Base-by-base conservation (phyloP, 805 yeast genomes). In the Scheffersomyces stipitis region DNA sequence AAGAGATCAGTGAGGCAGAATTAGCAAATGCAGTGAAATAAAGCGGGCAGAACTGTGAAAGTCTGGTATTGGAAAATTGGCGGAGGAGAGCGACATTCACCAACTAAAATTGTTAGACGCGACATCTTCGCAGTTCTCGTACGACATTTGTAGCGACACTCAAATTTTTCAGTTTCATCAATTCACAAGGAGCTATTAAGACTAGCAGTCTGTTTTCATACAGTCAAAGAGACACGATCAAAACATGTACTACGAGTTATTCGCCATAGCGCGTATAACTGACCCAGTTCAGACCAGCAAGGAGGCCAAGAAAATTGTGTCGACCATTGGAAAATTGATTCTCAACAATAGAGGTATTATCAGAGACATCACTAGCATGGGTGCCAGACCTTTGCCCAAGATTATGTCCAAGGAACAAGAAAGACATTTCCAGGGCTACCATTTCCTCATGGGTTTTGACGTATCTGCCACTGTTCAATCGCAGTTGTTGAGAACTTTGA, bases 301-400 rank as follows among this genome's bases (percentile, higher is more conserved):
- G 39, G 73, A 69, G 40, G 73, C 74, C 9, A 56, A 52, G 14
- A 66, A 63, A 46, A 67, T 69, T 40, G 71, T 66, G n/a, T 57
- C 68, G 12, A 87, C 95, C 1, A 73, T 90, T 18, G 98, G 98
- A 7, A 83, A 80, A 56, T 70, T 88, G 56, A 78, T 91, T 18
- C 75, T 93, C 40, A 78, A 80, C 42, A 90, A 91, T 63, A 87
- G 96, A 73, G 99, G 99, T 34, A 91, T 91, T n/a, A 81, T 91
- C 26, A 77, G 98, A 58, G 81, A 79, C 42, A 78, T 91, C 31
- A 76, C 83, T 34, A 84, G 89, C 44, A 64, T 90, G 58, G 97
- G 96, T 1, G 76, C 81, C 28, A 78, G 78, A 44, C 80, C 81
- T 18, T 72, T 93, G 37, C 96, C 98, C 14, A 83, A 80, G 46